Evolutionary conservation across 345 rosid genomes (phyloP), one percentile per base, ranked within the genome.

Genomic region (Moricandia arvensis): DNA sequence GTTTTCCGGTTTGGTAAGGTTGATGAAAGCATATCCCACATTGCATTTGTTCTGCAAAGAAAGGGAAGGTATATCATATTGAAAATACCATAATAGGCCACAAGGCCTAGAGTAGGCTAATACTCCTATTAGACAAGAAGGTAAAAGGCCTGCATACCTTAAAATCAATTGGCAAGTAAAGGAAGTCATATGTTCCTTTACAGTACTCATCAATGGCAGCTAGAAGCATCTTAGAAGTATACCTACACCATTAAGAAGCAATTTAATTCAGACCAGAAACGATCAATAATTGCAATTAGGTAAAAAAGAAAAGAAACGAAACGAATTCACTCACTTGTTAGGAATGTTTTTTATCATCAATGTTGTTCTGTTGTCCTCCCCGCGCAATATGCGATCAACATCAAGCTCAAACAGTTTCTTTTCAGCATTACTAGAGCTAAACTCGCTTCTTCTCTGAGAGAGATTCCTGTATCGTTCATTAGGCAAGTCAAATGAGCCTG

Each of bases 271-370:
- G 35, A 27, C 63, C 7, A 30, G 18, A 38, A 45, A 66, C 17
- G 45, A 49, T 21, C 12, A 17, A n/a, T 27, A 24, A 37, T 57
- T 27, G 47, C 58, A 60, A 43, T 41, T 43, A 0, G 27, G 6
- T 13, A 49, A 49, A n/a, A n/a, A n/a, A n/a, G n/a, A n/a, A 18
- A 18, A 34, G 3, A 49, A 18, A 34, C 18, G 2, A 45, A 47
- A 18, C 38, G 5, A 66, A 16, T 17, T 57, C 43, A 68, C 89
- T 51, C 85, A 91, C 97, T 93, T 93, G 83, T 93, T 93, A 38
- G 98, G 98, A 78, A 94, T 91, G 73, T 94, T 94, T 81, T 91
- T 94, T 70, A 94, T 89, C 98, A 94, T 91, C 74, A 94, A 89
- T 0, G 98, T 94, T 29, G 97, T 94, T 60, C 98, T 81, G 68